Percentiles rank a stretch among this genome's conserved stretches.
Evolutionary conservation across 306 rosid species (phyloP).

Genomic region (Cicer pinnatifidum): DNA sequence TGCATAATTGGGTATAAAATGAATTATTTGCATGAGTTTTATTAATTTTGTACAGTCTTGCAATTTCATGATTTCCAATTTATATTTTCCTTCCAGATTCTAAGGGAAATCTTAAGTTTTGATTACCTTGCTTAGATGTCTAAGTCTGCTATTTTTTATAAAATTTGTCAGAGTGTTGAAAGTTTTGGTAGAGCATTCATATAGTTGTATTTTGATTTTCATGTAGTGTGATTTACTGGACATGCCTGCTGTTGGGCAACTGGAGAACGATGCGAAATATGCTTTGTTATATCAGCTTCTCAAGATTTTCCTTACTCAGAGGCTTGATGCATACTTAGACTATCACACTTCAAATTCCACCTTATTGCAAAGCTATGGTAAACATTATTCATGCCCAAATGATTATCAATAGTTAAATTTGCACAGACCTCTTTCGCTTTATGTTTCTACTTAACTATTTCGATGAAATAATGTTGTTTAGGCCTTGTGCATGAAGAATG

Average conservation of each 20-base stretch:
- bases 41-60: too few relatives aligned
- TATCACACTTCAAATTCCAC: slow-evolving; percentile 76
- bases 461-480: slow-evolving; percentile 43
- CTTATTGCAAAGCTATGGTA: slow-evolving; percentile 75
- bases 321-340: slow-evolving; percentile 83
- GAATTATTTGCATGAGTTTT: too few relatives aligned
- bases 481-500: slow-evolving; percentile 93
- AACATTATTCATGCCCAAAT: not conserved
- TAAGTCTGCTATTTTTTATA: not conserved
- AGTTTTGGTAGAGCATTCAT: slow-evolving; percentile 29
- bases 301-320: slow-evolving; percentile 79
- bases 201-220: slow-evolving; percentile 22
- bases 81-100: not conserved
- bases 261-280: slow-evolving; percentile 90
- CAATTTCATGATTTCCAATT: too few relatives aligned
- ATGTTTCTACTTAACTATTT: not conserved
- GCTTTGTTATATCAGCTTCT: slow-evolving; percentile 81
- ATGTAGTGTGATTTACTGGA: slow-evolving; percentile 87
- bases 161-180: slow-evolving; percentile 9
- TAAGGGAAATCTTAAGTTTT: not conserved
- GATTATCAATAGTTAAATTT: slow-evolving; percentile 13
- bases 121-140: not conserved
- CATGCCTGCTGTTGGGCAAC: slow-evolving; percentile 78
- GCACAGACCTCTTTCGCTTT: slow-evolving; percentile 5
- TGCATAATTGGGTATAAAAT: too few relatives aligned